Conservation (phyloP, 140 eudicot species). For the Senecio squalidus region DNA sequence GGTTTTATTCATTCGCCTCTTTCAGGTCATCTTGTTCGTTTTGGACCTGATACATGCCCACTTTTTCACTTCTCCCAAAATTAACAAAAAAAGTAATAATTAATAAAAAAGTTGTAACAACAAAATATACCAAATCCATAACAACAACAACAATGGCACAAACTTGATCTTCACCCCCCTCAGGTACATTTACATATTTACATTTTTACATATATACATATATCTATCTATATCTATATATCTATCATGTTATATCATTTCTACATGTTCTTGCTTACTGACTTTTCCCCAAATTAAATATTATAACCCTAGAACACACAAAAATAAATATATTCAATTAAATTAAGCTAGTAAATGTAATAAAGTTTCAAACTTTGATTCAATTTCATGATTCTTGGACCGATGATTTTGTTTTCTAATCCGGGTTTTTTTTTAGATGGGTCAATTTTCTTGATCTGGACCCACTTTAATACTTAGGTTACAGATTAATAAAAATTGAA, state of each 20-base stretch:
- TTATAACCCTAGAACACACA: slow-evolving; percentile 21
- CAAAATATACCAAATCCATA: slow-evolving; percentile 33
- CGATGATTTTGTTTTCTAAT: background rate
- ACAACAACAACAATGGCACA: slow-evolving; percentile 40
- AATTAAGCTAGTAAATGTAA: background rate
- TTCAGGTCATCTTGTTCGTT: slow-evolving; percentile 38
- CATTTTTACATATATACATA: background rate
- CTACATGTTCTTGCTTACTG: slow-evolving; percentile 49
- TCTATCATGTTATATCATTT: slow-evolving; percentile 22
- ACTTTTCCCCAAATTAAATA: slow-evolving; percentile 32
- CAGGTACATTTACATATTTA: slow-evolving; percentile 46
- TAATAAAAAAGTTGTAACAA: too few species aligned
- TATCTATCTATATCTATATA: background rate
- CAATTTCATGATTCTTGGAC: background rate
- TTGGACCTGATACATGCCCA: slow-evolving; percentile 80
- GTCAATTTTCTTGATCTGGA: background rate
- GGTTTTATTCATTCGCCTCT: slow-evolving; percentile 1
- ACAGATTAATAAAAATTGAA: background rate
- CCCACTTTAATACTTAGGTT: background rate
- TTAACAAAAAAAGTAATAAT: background rate
- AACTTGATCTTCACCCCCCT: slow-evolving; percentile 46
- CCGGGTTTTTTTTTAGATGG: background rate
- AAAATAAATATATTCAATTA: too few species aligned
- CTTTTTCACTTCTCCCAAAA: slow-evolving; percentile 27
- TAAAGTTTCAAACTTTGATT: background rate